Conservation (phyloP, 805 yeast species). For the Metschnikowia arizonensis region DNA sequence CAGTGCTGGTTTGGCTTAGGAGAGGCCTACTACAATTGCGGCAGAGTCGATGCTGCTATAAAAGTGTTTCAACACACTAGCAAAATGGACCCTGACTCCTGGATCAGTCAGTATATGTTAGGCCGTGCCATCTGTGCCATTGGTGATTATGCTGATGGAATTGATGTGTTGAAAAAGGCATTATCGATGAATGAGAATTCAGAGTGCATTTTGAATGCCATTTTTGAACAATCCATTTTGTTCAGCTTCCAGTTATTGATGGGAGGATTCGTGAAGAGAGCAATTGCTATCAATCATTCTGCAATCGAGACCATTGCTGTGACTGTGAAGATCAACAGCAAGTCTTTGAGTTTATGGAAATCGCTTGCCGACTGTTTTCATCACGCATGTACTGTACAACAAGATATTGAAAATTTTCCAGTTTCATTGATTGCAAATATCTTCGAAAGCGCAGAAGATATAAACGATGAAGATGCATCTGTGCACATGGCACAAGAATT, state of each 20-base stretch:
- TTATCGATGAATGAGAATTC: slow-evolving; percentile 45
- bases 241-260: slow-evolving; percentile 49
- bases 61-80: slow-evolving; percentile 74
- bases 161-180: slow-evolving; percentile 43
- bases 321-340: slow-evolving; percentile 33
- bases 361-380: slow-evolving; percentile 54
- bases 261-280: slow-evolving; percentile 66
- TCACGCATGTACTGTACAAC: slow-evolving; percentile 52
- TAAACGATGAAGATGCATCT: slow-evolving; percentile 18
- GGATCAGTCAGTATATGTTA: slow-evolving; percentile 63
- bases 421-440: slow-evolving; percentile 16
- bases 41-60: slow-evolving; percentile 79
- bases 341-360: slow-evolving; percentile 63
- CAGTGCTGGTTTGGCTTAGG: slow-evolving; percentile 96
- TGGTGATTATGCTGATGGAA: slow-evolving; percentile 63
- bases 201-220: slow-evolving; percentile 42
- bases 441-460: slow-evolving; percentile 14
- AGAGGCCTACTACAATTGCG: slow-evolving; percentile 85
- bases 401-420: slow-evolving; percentile 50
- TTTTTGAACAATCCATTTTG: slow-evolving; percentile 54
- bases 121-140: slow-evolving; percentile 62
- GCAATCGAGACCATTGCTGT: slow-evolving; percentile 43
- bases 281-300: slow-evolving; percentile 44
- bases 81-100: slow-evolving; percentile 47
- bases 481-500: slow-evolving; percentile 14